A percentile compares a stretch with the other conserved stretches of the same genome.
Evolutionary conservation across 768 basidiomycete species (phyloP).

Genomic region (Xerocomus brunneocitrinus): DNA sequence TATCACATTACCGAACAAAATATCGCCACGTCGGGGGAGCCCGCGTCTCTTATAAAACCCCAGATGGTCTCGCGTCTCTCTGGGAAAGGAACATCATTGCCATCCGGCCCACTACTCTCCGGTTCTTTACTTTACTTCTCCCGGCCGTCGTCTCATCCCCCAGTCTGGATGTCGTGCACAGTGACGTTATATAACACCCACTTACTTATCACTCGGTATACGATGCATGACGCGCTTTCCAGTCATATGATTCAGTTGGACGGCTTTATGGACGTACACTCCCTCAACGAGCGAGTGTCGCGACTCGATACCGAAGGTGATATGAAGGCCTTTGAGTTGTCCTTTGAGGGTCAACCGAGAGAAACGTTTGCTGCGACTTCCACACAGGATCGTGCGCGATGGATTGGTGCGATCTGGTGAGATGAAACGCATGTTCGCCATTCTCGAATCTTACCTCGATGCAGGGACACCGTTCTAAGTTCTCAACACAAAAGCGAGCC

Average conservation of each 20-base stretch:
- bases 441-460: neutral
- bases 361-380: constrained; percentile 63
- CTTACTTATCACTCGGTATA: constrained; percentile 47
- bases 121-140: constrained; percentile 48
- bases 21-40: neutral
- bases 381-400: constrained; percentile 60
- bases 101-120: constrained; percentile 4
- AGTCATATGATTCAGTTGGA: constrained; percentile 46
- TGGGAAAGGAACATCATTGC: neutral
- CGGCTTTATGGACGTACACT: constrained; percentile 60
- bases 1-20: constrained; percentile 6
- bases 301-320: constrained; percentile 42
- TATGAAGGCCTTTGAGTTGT: constrained; percentile 59
- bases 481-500: constrained; percentile 24
- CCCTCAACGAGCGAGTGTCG: constrained; percentile 46
- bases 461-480: constrained; percentile 57
- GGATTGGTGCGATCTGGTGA: constrained; percentile 75
- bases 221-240: constrained; percentile 36
- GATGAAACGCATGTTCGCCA: constrained; percentile 6
- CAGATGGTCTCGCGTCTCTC: constrained; percentile 1
- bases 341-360: constrained; percentile 46
- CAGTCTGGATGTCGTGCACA: constrained; percentile 50
- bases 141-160: constrained; percentile 26
- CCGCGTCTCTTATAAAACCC: neutral
- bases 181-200: constrained; percentile 35